A percentile compares a stretch with the other conserved stretches of the same genome.
phyloP scores from a whole-genome alignment of 208 protist species.

The Acanthamoeba lenticulata region DNA sequence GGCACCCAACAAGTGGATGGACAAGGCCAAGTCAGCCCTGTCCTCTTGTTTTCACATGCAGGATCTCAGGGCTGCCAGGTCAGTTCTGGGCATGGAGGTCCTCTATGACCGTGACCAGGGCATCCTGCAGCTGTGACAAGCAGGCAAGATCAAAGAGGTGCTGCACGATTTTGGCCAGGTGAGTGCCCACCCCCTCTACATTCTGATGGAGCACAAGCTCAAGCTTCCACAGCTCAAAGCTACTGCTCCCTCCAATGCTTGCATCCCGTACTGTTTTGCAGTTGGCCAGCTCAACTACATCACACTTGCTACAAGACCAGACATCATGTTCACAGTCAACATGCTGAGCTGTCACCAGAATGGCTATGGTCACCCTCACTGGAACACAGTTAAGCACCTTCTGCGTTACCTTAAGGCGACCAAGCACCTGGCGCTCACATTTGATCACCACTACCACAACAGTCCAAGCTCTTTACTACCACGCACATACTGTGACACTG shows the following conservation, averaged over 20 bases:
- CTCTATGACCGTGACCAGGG: neutral
- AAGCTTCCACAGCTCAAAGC: too few relatives aligned
- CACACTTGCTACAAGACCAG: too few relatives aligned
- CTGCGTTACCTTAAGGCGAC: neutral
- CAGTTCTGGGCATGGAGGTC: neutral
- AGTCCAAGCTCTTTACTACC: neutral
- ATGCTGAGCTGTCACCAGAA: too few relatives aligned
- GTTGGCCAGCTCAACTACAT: too few relatives aligned
- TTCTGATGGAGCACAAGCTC: neutral
- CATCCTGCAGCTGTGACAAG: neutral
- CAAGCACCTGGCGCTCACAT: neutral
- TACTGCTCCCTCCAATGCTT: too few relatives aligned
- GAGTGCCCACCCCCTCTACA: neutral
- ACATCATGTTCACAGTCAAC: too few relatives aligned
- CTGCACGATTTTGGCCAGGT: neutral
- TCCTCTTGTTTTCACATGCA: too few relatives aligned
- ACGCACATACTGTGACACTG: neutral
- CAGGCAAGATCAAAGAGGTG: neutral
- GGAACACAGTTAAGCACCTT: neutral
- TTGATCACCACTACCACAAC: neutral
- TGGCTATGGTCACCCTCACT: too few relatives aligned
- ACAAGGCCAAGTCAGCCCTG: too few relatives aligned
- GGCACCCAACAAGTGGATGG: too few relatives aligned
- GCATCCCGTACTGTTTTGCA: too few relatives aligned
- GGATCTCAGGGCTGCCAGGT: too few relatives aligned